phyloP scores from a whole-genome alignment of 2,329 filamentous ascomycete genomes.

The Colletotrichum karsti region DNA sequence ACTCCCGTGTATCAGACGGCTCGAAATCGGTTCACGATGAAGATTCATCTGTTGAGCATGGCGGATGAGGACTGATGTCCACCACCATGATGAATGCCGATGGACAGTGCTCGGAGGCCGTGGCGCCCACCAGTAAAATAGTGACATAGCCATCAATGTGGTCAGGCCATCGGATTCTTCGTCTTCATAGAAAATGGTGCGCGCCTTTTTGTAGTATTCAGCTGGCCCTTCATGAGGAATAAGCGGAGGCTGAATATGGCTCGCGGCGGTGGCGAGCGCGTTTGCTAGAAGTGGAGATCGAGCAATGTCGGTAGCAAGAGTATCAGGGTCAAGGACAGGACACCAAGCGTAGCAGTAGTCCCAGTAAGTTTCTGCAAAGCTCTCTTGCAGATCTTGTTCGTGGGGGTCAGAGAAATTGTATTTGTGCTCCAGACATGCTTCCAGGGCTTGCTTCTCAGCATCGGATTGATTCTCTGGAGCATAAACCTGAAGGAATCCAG shows the following conservation, averaged over 20 bases:
- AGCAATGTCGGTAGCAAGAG: constrained; percentile 38
- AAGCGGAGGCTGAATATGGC: constrained; percentile 50
- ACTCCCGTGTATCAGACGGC: not conserved
- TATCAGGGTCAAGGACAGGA: constrained; percentile 45
- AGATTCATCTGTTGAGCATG: constrained; percentile 54
- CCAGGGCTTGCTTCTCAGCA: constrained; percentile 38
- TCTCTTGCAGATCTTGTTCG: constrained; percentile 43
- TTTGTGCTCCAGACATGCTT: constrained; percentile 35
- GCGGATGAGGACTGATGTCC: constrained; percentile 51
- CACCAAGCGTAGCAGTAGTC: constrained; percentile 53
- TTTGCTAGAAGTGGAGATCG: constrained; percentile 45
- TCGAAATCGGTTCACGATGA: constrained; percentile 44
- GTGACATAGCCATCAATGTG: constrained; percentile 43
- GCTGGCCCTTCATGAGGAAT: constrained; percentile 47
- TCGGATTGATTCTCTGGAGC: constrained; percentile 41
- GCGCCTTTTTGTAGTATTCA: constrained; percentile 48
- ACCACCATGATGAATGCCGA: constrained; percentile 53
- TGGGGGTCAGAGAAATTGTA: constrained; percentile 29
- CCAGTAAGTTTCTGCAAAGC: constrained; percentile 51
- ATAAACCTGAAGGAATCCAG: constrained; percentile 44
- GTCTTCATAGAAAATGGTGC: constrained; percentile 49
- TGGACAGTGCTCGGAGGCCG: constrained; percentile 45
- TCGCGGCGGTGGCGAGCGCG: constrained; percentile 48
- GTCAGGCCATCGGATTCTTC: constrained; percentile 46
- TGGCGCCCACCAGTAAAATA: constrained; percentile 56